Evolutionary conservation across 208 protist species (phyloP).

Genomic region (Leishmania braziliensis): DNA sequence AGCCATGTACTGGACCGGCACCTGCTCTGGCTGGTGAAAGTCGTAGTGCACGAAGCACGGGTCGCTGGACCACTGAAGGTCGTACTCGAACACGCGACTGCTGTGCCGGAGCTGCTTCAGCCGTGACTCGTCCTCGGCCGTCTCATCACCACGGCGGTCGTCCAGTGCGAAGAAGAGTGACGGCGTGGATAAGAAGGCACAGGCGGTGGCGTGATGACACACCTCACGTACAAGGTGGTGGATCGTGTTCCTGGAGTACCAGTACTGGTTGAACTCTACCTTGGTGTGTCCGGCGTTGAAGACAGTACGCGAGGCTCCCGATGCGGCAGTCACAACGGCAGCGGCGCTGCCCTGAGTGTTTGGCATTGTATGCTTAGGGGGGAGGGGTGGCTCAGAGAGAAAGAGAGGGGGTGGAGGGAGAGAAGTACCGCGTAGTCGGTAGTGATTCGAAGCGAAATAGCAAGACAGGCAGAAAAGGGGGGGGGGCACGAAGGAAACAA

Average conservation of each 20-base stretch:
- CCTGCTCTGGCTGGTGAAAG: conserved; percentile 73
- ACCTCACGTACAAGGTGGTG: conserved; percentile 69
- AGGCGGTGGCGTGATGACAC: conserved; percentile 57
- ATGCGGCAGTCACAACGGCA: background rate
- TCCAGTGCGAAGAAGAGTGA: conserved; percentile 91
- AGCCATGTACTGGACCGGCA: conserved; percentile 73
- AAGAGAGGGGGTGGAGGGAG: background rate
- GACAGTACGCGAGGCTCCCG: background rate
- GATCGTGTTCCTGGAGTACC: conserved; percentile 92
- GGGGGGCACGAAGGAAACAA: background rate
- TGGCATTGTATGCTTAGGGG: background rate
- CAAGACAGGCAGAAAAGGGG: no score
- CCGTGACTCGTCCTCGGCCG: conserved; percentile 18
- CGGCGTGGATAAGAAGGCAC: conserved; percentile 91
- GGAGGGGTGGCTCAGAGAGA: background rate
- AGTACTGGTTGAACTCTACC: conserved; percentile 93
- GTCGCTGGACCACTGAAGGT: conserved; percentile 78
- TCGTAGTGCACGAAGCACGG: conserved; percentile 88
- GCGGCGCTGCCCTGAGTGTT: background rate
- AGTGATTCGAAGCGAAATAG: background rate
- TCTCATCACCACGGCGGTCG: conserved; percentile 23
- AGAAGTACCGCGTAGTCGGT: background rate
- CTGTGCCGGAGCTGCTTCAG: conserved; percentile 33
- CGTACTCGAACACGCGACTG: conserved; percentile 88
- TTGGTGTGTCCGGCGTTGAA: conserved; percentile 44